phyloP scores from a whole-genome alignment of 2,329 filamentous ascomycete genomes.

The Alternaria sp. region DNA sequence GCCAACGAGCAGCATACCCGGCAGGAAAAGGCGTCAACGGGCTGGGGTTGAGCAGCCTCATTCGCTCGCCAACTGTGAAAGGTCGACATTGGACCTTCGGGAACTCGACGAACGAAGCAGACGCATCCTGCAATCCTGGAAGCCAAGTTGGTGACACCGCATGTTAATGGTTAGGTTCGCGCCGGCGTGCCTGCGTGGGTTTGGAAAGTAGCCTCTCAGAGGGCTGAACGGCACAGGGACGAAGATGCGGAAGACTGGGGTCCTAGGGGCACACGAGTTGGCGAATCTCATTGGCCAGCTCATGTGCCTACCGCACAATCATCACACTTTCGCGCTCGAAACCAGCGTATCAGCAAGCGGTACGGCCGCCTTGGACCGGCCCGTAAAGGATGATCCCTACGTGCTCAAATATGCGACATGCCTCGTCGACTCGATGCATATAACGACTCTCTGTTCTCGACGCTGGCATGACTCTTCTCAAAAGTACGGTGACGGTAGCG shows the following conservation, averaged over 20 bases:
- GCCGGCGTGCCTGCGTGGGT: slow-evolving; percentile 48
- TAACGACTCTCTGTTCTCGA: slow-evolving; percentile 22
- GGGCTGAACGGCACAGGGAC: slow-evolving; percentile 30
- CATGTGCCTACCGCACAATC: slow-evolving; percentile 28
- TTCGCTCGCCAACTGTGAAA: slow-evolving; percentile 36
- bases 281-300: slow-evolving; percentile 16
- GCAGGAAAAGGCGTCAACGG: slow-evolving; percentile 46
- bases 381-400: slow-evolving; percentile 32
- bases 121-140: slow-evolving; percentile 38
- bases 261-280: slow-evolving; percentile 25
- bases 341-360: slow-evolving; percentile 31
- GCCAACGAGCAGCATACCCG: slow-evolving; percentile 36
- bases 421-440: slow-evolving; percentile 20
- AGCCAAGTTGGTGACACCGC: slow-evolving; percentile 43
- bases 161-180: slow-evolving; percentile 45
- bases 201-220: slow-evolving; percentile 38
- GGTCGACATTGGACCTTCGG: slow-evolving; percentile 35
- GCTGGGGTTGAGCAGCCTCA: slow-evolving; percentile 37
- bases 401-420: slow-evolving; percentile 18
- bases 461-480: slow-evolving; percentile 14
- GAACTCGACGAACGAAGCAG: slow-evolving; percentile 40
- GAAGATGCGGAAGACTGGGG: slow-evolving; percentile 33
- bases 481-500: slow-evolving; percentile 30
- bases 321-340: slow-evolving; percentile 31
- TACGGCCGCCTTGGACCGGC: slow-evolving; percentile 32